Evolutionary conservation across 2,329 filamentous ascomycete species (phyloP), one percentile per base, ranked within the genome.

Genomic region (Pseudogymnoascus sp.): DNA sequence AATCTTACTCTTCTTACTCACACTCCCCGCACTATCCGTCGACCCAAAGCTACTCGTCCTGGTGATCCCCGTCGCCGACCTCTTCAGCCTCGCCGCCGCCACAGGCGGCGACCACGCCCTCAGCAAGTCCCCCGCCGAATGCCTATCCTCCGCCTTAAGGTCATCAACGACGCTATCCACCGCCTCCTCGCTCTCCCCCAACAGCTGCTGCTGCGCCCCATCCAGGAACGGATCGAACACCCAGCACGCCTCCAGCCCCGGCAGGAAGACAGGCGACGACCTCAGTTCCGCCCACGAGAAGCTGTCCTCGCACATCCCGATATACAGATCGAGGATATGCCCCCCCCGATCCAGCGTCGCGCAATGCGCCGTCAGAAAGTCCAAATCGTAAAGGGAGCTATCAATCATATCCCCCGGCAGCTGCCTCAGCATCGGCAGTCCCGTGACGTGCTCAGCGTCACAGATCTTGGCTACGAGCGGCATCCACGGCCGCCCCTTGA

Each of bases 381-480:
- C 77, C 53, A 78, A 71, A 68, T 84, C 78, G 67, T 80, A 84
- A 19, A 31, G 38, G 6, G 75, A 71, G 21, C 69, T 67, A 50
- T 76, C 74, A 35, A 79, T 66, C n/a, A 82, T 71, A 23, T 72
- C 69, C 1, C 75, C 65, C 8, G 82, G 80, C 13, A 85, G 75
- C 31, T 78, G 79, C n/a, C 83, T 78, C 23, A 86, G 74, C 83
- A 85, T 86, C 2, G 83, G 83, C 35, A 85, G 77, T 1, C 83
- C 83, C 65, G 81, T 77, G 11, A 85, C 76, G 13, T 76, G 77
- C 65, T 80, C 78, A 21, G 80, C 82, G 63, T 85, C 82, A 71
- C 83, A 85, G 2, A 84, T 77, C 69, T 80, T 79, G 15, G 83
- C 83, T 67, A 84, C 80, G n/a, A 86, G 74, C 11, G 83, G 83